Evolutionary conservation across 2,329 filamentous ascomycete genomes (phyloP).

Genomic region (Lachnellula subtilissima): DNA sequence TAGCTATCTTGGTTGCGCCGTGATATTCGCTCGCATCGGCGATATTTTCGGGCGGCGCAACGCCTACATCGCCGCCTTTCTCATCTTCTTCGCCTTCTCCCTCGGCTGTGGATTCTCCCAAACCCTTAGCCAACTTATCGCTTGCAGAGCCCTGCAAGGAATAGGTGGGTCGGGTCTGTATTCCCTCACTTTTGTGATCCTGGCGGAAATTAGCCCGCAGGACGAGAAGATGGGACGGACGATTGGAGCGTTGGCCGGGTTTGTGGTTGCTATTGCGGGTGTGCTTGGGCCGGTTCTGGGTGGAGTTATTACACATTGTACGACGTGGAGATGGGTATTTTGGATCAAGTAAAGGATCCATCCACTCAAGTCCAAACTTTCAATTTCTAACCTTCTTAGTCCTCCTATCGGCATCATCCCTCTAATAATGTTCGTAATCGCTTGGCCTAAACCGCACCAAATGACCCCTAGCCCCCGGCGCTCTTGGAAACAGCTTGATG

Average conservation of each 20-base stretch:
- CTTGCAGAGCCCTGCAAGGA: conserved; percentile 4
- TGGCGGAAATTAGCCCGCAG: conserved; percentile 4
- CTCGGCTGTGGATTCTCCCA: conserved; percentile 47
- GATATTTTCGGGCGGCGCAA: conserved; percentile 51
- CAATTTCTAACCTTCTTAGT: neutral
- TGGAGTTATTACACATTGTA: conserved; percentile 9
- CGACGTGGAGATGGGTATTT: conserved; percentile 38
- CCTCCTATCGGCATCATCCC: neutral
- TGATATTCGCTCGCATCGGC: conserved; percentile 48
- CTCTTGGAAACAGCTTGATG: conserved; percentile 1
- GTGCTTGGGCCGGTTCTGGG: conserved; percentile 19
- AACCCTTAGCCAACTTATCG: conserved; percentile 35
- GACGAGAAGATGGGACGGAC: neutral
- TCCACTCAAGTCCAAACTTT: neutral
- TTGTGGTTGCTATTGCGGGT: conserved; percentile 29
- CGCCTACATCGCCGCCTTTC: conserved; percentile 45
- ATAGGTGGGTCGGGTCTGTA: conserved; percentile 9
- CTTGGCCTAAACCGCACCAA: neutral
- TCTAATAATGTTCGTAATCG: neutral
- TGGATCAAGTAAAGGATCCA: conserved; percentile 45
- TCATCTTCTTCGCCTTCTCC: conserved; percentile 52
- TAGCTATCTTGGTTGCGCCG: conserved; percentile 41
- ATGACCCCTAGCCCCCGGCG: neutral
- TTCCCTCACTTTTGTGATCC: conserved; percentile 8
- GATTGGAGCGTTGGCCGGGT: conserved; percentile 2